phyloP scores from a whole-genome alignment of 2,329 filamentous ascomycete genomes.

The Aureobasidium zeae region DNA sequence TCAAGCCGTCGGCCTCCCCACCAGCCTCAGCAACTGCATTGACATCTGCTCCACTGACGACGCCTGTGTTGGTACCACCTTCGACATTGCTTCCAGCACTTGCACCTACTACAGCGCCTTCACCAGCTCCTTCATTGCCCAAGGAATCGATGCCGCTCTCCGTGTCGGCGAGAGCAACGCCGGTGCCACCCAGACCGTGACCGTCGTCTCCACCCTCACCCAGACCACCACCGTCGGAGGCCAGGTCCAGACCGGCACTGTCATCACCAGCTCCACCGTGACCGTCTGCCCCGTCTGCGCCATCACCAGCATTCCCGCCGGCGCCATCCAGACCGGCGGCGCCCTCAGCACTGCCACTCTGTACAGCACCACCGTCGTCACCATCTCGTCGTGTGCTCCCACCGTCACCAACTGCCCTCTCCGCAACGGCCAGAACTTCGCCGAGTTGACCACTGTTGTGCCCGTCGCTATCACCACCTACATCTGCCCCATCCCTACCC shows the following conservation, averaged over 20 bases:
- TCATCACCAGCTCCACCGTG: background rate
- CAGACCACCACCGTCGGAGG: slow-evolving; percentile 17
- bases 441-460: slow-evolving; percentile 18
- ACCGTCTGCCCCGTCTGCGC: slow-evolving; percentile 1
- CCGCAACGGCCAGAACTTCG: slow-evolving; percentile 15
- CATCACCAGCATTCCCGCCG: background rate
- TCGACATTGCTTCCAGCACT: background rate
- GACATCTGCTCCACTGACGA: slow-evolving; percentile 7
- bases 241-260: background rate
- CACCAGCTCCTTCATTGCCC: background rate
- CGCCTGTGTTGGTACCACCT: slow-evolving; percentile 9
- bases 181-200: background rate
- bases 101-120: slow-evolving; percentile 14
- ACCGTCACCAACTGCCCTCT: slow-evolving; percentile 16
- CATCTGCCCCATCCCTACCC: slow-evolving; percentile 2
- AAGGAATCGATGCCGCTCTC: slow-evolving; percentile 7
- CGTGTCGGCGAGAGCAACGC: background rate
- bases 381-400: slow-evolving; percentile 16
- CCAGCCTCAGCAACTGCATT: slow-evolving; percentile 8
- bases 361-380: slow-evolving; percentile 14
- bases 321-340: slow-evolving; percentile 7
- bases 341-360: slow-evolving; percentile 9
- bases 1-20: slow-evolving; percentile 3
- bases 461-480: slow-evolving; percentile 17
- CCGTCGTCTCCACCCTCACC: background rate